phyloP scores from a whole-genome alignment of 208 protist species.

The Trypanosoma mega region DNA sequence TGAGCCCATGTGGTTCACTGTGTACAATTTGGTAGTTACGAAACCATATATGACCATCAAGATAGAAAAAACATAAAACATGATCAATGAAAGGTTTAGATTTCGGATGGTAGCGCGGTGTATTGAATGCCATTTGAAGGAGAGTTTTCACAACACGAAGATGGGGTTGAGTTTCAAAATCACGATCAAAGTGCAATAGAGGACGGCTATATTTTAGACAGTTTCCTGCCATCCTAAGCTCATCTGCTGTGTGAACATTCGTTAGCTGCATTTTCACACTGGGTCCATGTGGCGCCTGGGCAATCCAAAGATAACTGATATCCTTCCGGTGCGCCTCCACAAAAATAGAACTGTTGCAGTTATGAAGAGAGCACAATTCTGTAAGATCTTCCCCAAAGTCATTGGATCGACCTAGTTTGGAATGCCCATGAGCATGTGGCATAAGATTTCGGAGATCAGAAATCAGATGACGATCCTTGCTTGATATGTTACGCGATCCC shows the following conservation, averaged over 20 bases:
- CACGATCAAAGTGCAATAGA: constrained; percentile 96
- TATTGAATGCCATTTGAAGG: constrained; percentile 96
- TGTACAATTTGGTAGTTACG: constrained; percentile 97
- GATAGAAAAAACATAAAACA: constrained; percentile 95
- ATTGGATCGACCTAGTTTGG: constrained; percentile 84
- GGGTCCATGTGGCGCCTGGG: constrained; percentile 91
- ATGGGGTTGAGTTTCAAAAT: constrained; percentile 94
- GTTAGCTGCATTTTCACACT: constrained; percentile 94
- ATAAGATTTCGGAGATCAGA: constrained; percentile 91
- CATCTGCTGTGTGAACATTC: constrained; percentile 97
- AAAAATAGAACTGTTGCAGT: constrained; percentile 93
- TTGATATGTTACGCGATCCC: constrained; percentile 87
- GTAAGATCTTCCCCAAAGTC: constrained; percentile 69
- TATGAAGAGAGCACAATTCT: constrained; percentile 90
- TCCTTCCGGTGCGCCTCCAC: constrained; percentile 90
- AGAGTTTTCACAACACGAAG: constrained; percentile 95
- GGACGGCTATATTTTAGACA: constrained; percentile 97
- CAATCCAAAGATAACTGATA: constrained; percentile 95
- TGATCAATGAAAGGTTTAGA: constrained; percentile 99
- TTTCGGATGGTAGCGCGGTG: constrained; percentile 95
- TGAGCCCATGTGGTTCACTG: constrained; percentile 63
- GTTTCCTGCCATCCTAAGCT: constrained; percentile 98
- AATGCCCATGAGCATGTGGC: constrained; percentile 94
- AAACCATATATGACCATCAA: constrained; percentile 98
- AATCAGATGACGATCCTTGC: constrained; percentile 93